Base-by-base conservation (phyloP, 106 monocot genomes). In the Platanthera guangdongensis region DNA sequence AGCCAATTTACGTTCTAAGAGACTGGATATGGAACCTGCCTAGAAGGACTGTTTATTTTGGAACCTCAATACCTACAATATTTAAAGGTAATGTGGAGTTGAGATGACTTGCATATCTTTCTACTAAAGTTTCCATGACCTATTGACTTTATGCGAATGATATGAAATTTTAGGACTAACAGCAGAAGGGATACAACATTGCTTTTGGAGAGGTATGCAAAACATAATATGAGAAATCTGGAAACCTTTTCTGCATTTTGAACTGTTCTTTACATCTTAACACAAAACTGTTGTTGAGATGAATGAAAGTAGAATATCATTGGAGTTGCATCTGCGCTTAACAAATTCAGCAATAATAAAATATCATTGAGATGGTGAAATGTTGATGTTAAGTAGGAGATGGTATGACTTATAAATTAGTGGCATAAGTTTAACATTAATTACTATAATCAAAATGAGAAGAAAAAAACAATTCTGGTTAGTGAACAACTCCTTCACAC, bases 201-300 rank as follows among this genome's bases (percentile, higher is more conserved):
- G 80, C 69, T 81, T 81, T 81, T 81, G 80, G 74, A 81, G 75
- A 81, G 80, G 80, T 81, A 81, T 54, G 80, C 51, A 39, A 57
- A 16, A 47, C 13, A 64, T 1, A 64, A 64, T 64, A 25, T 25
- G 11, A 9, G 4, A 64, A 64, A 64, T 64, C 64, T 64, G 7
- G 18, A 59, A n/a, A 25, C 25, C 25, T 25, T 25, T 16, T 1
- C 6, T 21, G 63, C 63, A 63, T 19, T 63, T 25, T 63, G 19
- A 22, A 9, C 63, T 25, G 63, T 63, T 63, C 63, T 25, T 63
- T 57, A 25, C 22, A 22, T 18, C 63, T 63, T 22, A 28, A 28
- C 25, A 63, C 19, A 63, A 25, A 25, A 21, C 63, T 63, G 1
- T 21, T 25, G 63, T 63, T 63, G 7, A 25, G 22, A 63, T 63